Percentiles rank a stretch among this genome's conserved stretches.
These are phyloP conservation scores for Zea luxurians DNA, from an alignment of 176 grass and related monocot species.

Conservation along the genomic window DNA sequence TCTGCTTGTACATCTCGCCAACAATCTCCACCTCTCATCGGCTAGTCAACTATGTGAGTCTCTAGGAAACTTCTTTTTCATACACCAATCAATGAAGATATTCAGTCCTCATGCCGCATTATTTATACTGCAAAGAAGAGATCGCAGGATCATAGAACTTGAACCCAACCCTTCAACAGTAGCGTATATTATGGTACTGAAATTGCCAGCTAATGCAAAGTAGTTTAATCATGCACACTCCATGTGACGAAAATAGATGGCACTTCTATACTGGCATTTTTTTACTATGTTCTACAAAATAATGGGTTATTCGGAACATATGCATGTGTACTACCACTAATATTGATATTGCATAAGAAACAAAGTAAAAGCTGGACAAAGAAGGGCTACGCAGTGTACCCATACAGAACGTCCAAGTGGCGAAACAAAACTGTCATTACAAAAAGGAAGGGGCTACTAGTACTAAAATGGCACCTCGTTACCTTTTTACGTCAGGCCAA, in stretches of 20 bases:
- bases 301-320: background rate
- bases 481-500: slow-evolving; percentile 42
- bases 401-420: slow-evolving; percentile 16
- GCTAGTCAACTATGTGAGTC: slow-evolving; percentile 42
- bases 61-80: slow-evolving; percentile 36
- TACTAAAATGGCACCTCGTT: slow-evolving; percentile 31
- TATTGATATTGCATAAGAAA: slow-evolving; percentile 10
- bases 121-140: slow-evolving; percentile 36
- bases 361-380: background rate
- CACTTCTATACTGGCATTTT: slow-evolving; percentile 7
- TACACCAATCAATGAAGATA: slow-evolving; percentile 33
- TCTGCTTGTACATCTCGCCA: slow-evolving; percentile 33
- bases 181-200: slow-evolving; percentile 6
- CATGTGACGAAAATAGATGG: slow-evolving; percentile 24
- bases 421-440: slow-evolving; percentile 17
- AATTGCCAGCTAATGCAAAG: slow-evolving; percentile 29
- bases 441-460: slow-evolving; percentile 28
- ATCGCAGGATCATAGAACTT: slow-evolving; percentile 34
- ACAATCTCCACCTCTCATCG: slow-evolving; percentile 33
- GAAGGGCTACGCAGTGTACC: background rate
- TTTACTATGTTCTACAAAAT: background rate
- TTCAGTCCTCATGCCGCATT: slow-evolving; percentile 18
- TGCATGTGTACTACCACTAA: background rate
- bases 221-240: slow-evolving; percentile 6
- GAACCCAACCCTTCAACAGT: slow-evolving; percentile 20